Base-by-base conservation (phyloP, 257 asterid genomes). In the Linderniella brevidens region DNA sequence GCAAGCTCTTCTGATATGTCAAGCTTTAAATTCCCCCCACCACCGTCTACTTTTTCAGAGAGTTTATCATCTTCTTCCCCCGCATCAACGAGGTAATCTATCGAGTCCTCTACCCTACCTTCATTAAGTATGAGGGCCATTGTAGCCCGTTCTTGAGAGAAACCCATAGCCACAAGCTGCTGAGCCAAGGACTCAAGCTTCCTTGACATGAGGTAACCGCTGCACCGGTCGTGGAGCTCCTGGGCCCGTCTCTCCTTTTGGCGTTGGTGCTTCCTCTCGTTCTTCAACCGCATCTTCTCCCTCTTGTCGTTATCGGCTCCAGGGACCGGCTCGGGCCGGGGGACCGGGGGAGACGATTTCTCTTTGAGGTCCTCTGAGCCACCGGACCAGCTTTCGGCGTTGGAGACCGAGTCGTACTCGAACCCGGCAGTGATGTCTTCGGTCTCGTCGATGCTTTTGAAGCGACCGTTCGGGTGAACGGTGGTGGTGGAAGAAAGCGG, bases 121-220 rank as follows among this genome's bases (percentile, higher is more conserved):
- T 88, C 95, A 66, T 88, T 84, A 47, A 74, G 67, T 63, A 88
- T 84, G 49, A 88, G 95, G 50, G 98, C 96, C 94, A 77, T 77
- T 3, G 84, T 85, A 1, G 98, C 94, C 56, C 77, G 70, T 73
- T 90, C 98, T 16, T 63, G 83, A 67, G 98, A 64, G 67, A 90
- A 85, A 10, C 96, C 98, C 98, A 90, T 90, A 13, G 83, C 73
- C 45, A 90, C 94, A 46, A 90, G 88, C 78, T 90, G 93, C 40
- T 75, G 83, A 47, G 94, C 82, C 48, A 88, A 78, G 14, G 70
- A 65, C 63, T 78, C 90, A 17, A 75, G 74, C 65, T 78, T 78
- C 61, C 90, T 75, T 0, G 90, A 78, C 79, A 75, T 75, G 17
- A 78, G 77, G 56, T 75, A 78, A 44, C 84, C 81, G 49, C 72